phyloP scores from a whole-genome alignment of 495 filamentous ascomycete genomes.

The Parathielavia appendiculata region DNA sequence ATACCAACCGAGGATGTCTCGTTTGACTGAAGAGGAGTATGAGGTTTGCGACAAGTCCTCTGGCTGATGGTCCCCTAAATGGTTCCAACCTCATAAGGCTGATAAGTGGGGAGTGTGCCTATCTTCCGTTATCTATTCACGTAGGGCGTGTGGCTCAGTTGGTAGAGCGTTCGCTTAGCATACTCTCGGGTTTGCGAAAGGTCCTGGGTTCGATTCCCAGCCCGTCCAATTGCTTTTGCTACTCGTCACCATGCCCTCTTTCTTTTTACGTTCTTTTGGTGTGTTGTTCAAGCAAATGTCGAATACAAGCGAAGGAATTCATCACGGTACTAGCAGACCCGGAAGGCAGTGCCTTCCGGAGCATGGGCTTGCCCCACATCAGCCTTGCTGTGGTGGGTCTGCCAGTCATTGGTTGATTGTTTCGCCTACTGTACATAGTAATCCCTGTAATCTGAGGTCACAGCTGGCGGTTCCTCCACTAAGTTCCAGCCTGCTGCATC shows the following conservation, averaged over 20 bases:
- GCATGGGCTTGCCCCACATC: neutral
- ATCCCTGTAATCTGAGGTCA: slow-evolving; percentile 13
- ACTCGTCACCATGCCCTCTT: neutral
- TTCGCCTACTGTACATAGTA: too few species aligned
- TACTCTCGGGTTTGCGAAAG: slow-evolving; percentile 23
- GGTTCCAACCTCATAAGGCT: too few species aligned
- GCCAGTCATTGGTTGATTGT: neutral
- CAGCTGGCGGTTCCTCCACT: neutral
- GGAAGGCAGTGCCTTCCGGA: neutral
- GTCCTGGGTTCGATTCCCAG: slow-evolving; percentile 30
- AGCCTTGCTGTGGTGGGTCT: neutral
- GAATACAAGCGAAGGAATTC: too few species aligned
- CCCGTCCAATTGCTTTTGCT: slow-evolving; percentile 20
- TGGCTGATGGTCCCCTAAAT: too few species aligned
- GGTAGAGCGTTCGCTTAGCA: slow-evolving; percentile 31
- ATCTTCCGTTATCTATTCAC: neutral
- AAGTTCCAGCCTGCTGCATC: neutral
- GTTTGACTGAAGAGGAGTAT: too few species aligned
- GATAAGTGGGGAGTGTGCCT: too few species aligned
- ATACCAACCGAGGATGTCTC: too few species aligned
- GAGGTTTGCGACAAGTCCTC: too few species aligned
- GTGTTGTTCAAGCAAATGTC: neutral
- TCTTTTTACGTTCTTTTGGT: neutral
- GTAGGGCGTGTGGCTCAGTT: slow-evolving; percentile 25
- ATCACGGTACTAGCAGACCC: neutral